Conservation (phyloP, 441 rosid genomes). For the Brassica hybrid region DNA sequence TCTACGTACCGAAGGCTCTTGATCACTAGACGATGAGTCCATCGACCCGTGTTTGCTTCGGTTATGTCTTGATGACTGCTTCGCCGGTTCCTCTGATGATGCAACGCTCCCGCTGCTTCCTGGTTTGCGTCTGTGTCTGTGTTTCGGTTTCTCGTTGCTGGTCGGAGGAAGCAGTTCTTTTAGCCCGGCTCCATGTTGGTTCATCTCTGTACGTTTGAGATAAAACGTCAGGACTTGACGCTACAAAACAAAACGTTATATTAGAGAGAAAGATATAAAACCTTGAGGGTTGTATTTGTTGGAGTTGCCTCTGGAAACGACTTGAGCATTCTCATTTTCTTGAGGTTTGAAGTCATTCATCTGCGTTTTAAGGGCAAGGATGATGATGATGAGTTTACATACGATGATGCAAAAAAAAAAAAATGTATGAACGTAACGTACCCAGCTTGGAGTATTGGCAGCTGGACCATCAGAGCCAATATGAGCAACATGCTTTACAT, state of each 20-base stretch:
- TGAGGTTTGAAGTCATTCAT: conserved; percentile 60
- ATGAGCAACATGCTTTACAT: conserved; percentile 91
- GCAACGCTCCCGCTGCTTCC: conserved; percentile 30
- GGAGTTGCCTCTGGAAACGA: conserved; percentile 45
- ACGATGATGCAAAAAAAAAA: background rate
- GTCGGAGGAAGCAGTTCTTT: conserved; percentile 34
- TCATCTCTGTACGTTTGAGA: conserved; percentile 27
- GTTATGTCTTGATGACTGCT: conserved; percentile 54
- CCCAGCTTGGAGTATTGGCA: conserved; percentile 75
- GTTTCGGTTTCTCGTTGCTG: conserved; percentile 52
- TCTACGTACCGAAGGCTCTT: conserved; percentile 43
- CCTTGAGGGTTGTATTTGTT: conserved; percentile 50
- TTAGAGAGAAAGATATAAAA: background rate
- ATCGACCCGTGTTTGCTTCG: conserved; percentile 45
- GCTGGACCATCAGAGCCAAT: conserved; percentile 80
- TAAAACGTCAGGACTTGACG: background rate
- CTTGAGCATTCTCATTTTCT: conserved; percentile 46
- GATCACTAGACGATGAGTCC: conserved; percentile 50
- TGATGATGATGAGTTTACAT: background rate
- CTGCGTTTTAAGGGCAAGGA: conserved; percentile 42
- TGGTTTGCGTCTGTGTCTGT: conserved; percentile 52
- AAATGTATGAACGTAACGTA: conserved; percentile 15
- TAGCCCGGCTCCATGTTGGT: conserved; percentile 31
- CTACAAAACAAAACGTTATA: background rate
- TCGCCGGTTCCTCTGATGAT: conserved; percentile 46